A percentile compares a stretch with the other conserved stretches of the same genome.
Evolutionary conservation across 768 basidiomycete species (phyloP).

Genomic region (Inosperma sp.): DNA sequence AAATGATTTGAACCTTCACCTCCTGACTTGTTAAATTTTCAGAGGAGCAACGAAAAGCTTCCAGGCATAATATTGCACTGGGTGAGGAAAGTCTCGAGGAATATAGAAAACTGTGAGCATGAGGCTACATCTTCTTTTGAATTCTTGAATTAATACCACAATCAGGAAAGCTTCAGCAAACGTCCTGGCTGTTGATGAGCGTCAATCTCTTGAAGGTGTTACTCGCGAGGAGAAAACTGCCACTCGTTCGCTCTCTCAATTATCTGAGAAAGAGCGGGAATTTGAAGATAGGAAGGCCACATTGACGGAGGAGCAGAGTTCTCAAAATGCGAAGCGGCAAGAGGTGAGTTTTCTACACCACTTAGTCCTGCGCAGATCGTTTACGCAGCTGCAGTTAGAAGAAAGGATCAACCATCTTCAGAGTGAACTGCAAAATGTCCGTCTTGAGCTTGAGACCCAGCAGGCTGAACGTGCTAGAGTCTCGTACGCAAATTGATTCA

Average conservation of each 20-base stretch:
- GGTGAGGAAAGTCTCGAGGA: slow-evolving; percentile 83
- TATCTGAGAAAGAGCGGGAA: slow-evolving; percentile 66
- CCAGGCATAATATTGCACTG: slow-evolving; percentile 71
- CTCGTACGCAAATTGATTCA: slow-evolving; percentile 44
- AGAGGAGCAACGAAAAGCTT: slow-evolving; percentile 74
- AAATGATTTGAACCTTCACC: neutral
- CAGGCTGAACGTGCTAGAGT: slow-evolving; percentile 80
- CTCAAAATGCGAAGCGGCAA: slow-evolving; percentile 46
- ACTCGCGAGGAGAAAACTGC: slow-evolving; percentile 78
- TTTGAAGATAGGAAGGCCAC: slow-evolving; percentile 54
- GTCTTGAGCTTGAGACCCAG: slow-evolving; percentile 79
- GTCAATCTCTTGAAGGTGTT: slow-evolving; percentile 78
- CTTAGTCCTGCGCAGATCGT: neutral
- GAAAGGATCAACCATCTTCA: slow-evolving; percentile 52
- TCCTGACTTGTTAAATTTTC: slow-evolving; percentile 3
- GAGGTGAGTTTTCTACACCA: slow-evolving; percentile 42
- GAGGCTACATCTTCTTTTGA: neutral
- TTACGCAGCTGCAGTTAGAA: slow-evolving; percentile 46
- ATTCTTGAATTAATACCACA: neutral
- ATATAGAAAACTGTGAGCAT: slow-evolving; percentile 72
- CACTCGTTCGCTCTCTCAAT: slow-evolving; percentile 55
- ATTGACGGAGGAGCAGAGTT: slow-evolving; percentile 48
- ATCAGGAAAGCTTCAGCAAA: slow-evolving; percentile 75
- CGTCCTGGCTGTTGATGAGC: slow-evolving; percentile 77
- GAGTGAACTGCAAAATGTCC: slow-evolving; percentile 56